Evolutionary conservation across 140 eudicot genomes (phyloP).

Genomic region (Oenanthe javanica): DNA sequence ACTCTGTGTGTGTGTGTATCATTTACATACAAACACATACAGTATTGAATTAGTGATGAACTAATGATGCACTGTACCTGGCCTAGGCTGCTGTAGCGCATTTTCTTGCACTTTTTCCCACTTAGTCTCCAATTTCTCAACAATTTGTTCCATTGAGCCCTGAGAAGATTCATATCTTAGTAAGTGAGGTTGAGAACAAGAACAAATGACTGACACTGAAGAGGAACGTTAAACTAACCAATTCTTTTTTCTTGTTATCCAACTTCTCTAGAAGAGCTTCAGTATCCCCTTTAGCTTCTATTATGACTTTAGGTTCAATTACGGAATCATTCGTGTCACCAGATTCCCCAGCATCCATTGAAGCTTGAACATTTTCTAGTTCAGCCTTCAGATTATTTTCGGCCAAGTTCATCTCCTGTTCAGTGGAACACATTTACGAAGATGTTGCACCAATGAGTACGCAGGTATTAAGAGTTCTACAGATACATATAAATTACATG

Average conservation of each 20-base stretch:
- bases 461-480: slow-evolving; percentile 4
- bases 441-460: slow-evolving; percentile 9
- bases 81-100: slow-evolving; percentile 73
- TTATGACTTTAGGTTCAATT: slow-evolving; percentile 20
- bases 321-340: slow-evolving; percentile 24
- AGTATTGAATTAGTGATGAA: too few relatives aligned
- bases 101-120: slow-evolving; percentile 79
- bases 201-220: slow-evolving; percentile 5
- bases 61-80: slow-evolving; percentile 42
- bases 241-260: slow-evolving; percentile 68
- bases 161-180: slow-evolving; percentile 16
- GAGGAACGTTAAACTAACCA: slow-evolving; percentile 39
- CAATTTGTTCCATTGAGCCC: slow-evolving; percentile 62
- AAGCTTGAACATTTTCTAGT: slow-evolving; percentile 41
- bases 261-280: slow-evolving; percentile 50
- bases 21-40: not conserved
- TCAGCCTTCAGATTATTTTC: slow-evolving; percentile 38
- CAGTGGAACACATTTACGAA: not conserved
- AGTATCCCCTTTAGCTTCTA: slow-evolving; percentile 30
- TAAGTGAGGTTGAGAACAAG: slow-evolving; percentile 6
- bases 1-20: too few relatives aligned
- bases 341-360: slow-evolving; percentile 22
- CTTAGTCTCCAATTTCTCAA: slow-evolving; percentile 49
- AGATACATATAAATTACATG: slow-evolving; percentile 4
- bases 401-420: slow-evolving; percentile 67